Evolutionary conservation across 176 grass and related monocot genomes (phyloP), one percentile per base, ranked within the genome.

Genomic region (Triticum urartu): DNA sequence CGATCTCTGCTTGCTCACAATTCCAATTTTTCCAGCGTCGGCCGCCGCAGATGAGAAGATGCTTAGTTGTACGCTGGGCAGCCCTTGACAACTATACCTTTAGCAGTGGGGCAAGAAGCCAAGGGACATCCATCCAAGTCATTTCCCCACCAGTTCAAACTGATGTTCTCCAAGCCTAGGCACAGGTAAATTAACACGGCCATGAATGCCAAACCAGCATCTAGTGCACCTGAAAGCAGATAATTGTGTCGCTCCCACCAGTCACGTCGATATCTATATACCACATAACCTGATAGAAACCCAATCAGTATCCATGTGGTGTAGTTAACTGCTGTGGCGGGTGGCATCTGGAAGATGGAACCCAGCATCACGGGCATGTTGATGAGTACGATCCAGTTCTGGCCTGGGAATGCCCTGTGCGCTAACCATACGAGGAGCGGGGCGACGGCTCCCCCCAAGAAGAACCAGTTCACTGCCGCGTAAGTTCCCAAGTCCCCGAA

Each of bases 231-330:
- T 0, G 92, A 94, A 17, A 94, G 73, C 59, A 97, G 83, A 35
- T 97, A 97, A 80, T 97, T 97, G 76, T 97, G 91, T 1, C 92
- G 87, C 9, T 86, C 88, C 94, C 92, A 97, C 94, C 88, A 97
- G 79, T 75, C 88, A 12, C 87, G 58, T 0, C 86, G 77, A 71
- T 93, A 93, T 47, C 18, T 58, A 21, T 58, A 58, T 0, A 95
- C 85, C 61, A 86, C 69, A 40, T 81, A 26, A 79, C 93, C 94
- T 82, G 94, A 88, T 20, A 68, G 15, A 68, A 95, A 15, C 11
- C 95, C 92, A 2, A 95, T 85, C 74, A 64, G 60, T 42, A 90
- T 83, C 94, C 92, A 97, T 83, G 88, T 92, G 78, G 89, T 71
- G 75, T 91, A 97, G 90, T 94, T 97, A 3, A 97, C 89, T 1